phyloP scores from a whole-genome alignment of 495 filamentous ascomycete species.

The Hapsidospora chrysogenum region DNA sequence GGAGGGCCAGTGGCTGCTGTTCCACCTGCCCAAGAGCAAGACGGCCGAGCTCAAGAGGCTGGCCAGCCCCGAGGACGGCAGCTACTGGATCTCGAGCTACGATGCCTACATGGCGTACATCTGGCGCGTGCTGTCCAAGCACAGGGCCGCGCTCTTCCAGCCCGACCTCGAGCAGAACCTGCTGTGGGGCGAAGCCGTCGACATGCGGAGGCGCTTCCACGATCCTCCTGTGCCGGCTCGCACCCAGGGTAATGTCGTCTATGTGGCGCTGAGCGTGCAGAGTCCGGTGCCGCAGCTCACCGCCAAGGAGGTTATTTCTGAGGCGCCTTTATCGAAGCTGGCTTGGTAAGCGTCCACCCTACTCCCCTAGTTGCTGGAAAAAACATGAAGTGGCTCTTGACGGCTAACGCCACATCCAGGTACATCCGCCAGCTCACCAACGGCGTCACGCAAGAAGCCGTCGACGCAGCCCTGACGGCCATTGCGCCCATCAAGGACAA shows the following conservation, averaged over 20 bases:
- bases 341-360: no score
- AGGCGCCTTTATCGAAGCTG: conserved; percentile 16
- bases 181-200: conserved; percentile 18
- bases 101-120: conserved; percentile 24
- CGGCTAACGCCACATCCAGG: no score
- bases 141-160: conserved; percentile 17
- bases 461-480: conserved; percentile 11
- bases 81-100: conserved; percentile 26
- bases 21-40: conserved; percentile 26
- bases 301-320: conserved; percentile 16
- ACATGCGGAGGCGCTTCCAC: conserved; percentile 21
- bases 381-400: no score
- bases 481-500: conserved; percentile 23
- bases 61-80: conserved; percentile 12
- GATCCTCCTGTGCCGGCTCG: conserved; percentile 13
- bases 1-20: conserved; percentile 12
- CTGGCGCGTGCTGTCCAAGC: conserved; percentile 16
- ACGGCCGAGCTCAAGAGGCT: conserved; percentile 21
- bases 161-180: conserved; percentile 9
- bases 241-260: conserved; percentile 20
- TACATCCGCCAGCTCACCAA: conserved; percentile 22
- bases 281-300: conserved; percentile 8
- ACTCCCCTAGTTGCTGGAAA: no score
- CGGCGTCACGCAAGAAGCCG: conserved; percentile 15
- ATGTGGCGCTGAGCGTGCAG: conserved; percentile 9